phyloP scores from a whole-genome alignment of 2,329 filamentous ascomycete species.

The Fusarium musae region DNA sequence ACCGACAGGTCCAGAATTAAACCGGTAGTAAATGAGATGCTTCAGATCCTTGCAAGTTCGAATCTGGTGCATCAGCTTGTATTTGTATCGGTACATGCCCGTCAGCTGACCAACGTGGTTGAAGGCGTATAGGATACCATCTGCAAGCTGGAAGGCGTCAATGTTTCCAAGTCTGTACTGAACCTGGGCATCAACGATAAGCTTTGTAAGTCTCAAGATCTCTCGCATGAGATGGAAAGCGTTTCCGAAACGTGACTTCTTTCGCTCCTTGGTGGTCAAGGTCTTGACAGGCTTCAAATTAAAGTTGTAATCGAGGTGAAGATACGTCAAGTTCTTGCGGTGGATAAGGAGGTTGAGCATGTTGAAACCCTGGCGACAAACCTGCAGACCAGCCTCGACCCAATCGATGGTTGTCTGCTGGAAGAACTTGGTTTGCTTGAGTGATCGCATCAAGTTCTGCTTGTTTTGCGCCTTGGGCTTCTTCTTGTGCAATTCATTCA shows the following conservation, averaged over 20 bases:
- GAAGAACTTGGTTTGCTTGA: constrained; percentile 99
- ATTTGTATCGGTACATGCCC: constrained; percentile 99
- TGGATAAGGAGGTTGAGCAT: constrained; percentile 99
- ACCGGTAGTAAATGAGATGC: constrained; percentile 98
- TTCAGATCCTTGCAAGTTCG: constrained; percentile 99
- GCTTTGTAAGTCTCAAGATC: constrained; percentile 92
- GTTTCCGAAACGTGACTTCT: constrained; percentile 99
- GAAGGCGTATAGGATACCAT: constrained; percentile 99
- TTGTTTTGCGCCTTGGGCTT: constrained; percentile 95
- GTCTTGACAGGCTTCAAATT: constrained; percentile 99
- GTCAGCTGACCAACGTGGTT: constrained; percentile 98
- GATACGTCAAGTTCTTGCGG: constrained; percentile 96
- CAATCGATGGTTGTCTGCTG: constrained; percentile 99
- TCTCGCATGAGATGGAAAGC: constrained; percentile 99
- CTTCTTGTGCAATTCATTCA: constrained; percentile 97
- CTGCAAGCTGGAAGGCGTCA: constrained; percentile 97
- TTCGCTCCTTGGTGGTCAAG: constrained; percentile 96
- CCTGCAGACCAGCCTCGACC: constrained; percentile 98
- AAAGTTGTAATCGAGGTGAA: constrained; percentile 99
- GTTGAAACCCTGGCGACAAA: constrained; percentile 98
- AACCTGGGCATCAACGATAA: constrained; percentile 98
- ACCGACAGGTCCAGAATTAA: constrained; percentile 95
- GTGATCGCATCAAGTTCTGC: constrained; percentile 86
- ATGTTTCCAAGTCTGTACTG: constrained; percentile 98
- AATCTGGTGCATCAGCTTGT: constrained; percentile 99